Conservation (phyloP, 179 eudicot genomes). For the Sideroxylon spinosum region DNA sequence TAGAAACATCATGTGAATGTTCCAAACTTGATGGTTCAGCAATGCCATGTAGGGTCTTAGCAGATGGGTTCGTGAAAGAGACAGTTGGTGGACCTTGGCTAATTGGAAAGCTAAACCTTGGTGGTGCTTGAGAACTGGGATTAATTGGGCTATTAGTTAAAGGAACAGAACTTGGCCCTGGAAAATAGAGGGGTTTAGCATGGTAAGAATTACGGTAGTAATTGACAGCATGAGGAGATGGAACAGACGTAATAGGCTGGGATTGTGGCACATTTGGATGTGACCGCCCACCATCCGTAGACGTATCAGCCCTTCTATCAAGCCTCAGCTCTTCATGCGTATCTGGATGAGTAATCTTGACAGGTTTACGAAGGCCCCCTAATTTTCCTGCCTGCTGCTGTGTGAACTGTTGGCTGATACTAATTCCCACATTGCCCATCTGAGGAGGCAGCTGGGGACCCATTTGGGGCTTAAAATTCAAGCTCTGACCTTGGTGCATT, state of each 20-base stretch:
- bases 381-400: slow-evolving; percentile 59
- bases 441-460: slow-evolving; percentile 55
- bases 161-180: slow-evolving; percentile 37
- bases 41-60: slow-evolving; percentile 26
- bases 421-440: slow-evolving; percentile 56
- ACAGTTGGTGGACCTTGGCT: slow-evolving; percentile 35
- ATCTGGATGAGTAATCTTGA: slow-evolving; percentile 88
- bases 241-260: slow-evolving; percentile 44
- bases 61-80: slow-evolving; percentile 32
- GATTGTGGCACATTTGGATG: slow-evolving; percentile 43
- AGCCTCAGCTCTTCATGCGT: slow-evolving; percentile 85
- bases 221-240: slow-evolving; percentile 39
- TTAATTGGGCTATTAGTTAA: slow-evolving; percentile 34
- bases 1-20: slow-evolving; percentile 27
- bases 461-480: slow-evolving; percentile 58
- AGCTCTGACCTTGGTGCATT: slow-evolving; percentile 65
- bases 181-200: slow-evolving; percentile 28
- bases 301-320: slow-evolving; percentile 33
- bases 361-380: slow-evolving; percentile 51
- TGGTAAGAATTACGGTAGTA: slow-evolving; percentile 47
- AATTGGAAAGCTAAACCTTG: slow-evolving; percentile 41
- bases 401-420: slow-evolving; percentile 47
- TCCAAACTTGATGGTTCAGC: slow-evolving; percentile 28
- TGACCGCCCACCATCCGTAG: slow-evolving; percentile 34
- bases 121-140: slow-evolving; percentile 34